Percentiles rank a stretch among this genome's conserved stretches.
phyloP scores from a whole-genome alignment of 345 rosid species.

The Moricandia moricandioides region DNA sequence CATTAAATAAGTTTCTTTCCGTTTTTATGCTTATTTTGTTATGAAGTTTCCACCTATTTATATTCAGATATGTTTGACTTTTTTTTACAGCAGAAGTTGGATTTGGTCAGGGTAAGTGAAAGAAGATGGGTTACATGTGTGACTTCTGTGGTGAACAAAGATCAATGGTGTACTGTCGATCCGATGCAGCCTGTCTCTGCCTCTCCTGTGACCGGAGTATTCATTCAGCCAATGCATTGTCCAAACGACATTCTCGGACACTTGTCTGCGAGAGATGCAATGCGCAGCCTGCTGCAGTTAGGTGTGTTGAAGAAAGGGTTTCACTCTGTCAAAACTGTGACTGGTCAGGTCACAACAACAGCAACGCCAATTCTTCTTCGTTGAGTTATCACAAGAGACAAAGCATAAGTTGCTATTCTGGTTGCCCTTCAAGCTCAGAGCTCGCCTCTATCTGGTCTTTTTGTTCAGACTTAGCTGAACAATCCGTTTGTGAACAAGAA shows the following conservation, averaged over 20 bases:
- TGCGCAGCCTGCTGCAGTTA: slow-evolving; percentile 75
- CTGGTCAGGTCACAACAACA: slow-evolving; percentile 65
- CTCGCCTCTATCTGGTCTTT: slow-evolving; percentile 92
- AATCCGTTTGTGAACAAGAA: slow-evolving; percentile 70
- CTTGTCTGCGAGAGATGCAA: slow-evolving; percentile 86
- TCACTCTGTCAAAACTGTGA: slow-evolving; percentile 99
- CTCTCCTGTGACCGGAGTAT: slow-evolving; percentile 92
- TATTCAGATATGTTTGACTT: neutral
- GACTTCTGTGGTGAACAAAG: slow-evolving; percentile 93
- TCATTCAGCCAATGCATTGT: slow-evolving; percentile 92
- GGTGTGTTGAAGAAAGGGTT: slow-evolving; percentile 73
- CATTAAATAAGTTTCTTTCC: slow-evolving; percentile 12
- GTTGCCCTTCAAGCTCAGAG: slow-evolving; percentile 87
- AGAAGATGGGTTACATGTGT: slow-evolving; percentile 80
- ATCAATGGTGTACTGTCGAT: slow-evolving; percentile 88
- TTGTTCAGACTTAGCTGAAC: slow-evolving; percentile 48
- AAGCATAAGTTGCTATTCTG: slow-evolving; percentile 71
- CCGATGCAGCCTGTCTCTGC: slow-evolving; percentile 93
- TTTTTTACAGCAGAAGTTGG: neutral
- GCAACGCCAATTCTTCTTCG: slow-evolving; percentile 33
- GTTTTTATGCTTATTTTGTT: neutral
- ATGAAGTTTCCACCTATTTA: neutral
- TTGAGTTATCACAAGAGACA: slow-evolving; percentile 70
- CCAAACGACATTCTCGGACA: slow-evolving; percentile 84
- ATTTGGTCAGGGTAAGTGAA: slow-evolving; percentile 15